These are phyloP conservation scores for Umbelopsis sp. DNA, from an alignment of 371 early-diverging fungal species.

Conservation along the genomic window DNA sequence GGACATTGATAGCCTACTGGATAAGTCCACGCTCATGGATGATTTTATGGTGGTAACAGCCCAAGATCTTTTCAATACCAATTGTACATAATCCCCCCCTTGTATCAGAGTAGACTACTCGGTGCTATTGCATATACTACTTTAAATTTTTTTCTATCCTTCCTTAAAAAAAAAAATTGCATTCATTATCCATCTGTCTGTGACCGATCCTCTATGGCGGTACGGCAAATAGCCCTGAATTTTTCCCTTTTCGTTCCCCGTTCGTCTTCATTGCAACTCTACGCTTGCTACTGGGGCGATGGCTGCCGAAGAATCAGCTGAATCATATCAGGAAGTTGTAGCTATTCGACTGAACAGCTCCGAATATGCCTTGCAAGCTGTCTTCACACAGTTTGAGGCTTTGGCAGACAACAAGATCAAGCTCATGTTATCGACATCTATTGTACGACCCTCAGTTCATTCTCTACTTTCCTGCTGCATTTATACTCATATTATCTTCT, in stretches of 20 bases:
- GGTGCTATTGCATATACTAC: too few relatives aligned
- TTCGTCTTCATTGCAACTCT: not conserved
- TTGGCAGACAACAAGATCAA: constrained; percentile 49
- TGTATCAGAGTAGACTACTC: too few relatives aligned
- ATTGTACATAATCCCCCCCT: constrained; percentile 4
- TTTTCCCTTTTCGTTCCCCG: constrained; percentile 6
- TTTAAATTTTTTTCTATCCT: too few relatives aligned
- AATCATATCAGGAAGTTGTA: constrained; percentile 3
- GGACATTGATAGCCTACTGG: constrained; percentile 2
- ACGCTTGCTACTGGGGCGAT: constrained; percentile 13
- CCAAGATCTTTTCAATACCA: not conserved
- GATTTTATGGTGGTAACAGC: not conserved
- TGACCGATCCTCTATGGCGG: too few relatives aligned
- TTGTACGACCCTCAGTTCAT: constrained; percentile 31
- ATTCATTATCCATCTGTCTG: too few relatives aligned
- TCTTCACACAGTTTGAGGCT: constrained; percentile 49
- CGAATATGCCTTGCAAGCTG: constrained; percentile 51
- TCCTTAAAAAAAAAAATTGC: too few relatives aligned
- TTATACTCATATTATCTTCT: not conserved
- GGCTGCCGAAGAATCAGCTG: constrained; percentile 16
- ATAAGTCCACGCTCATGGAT: constrained; percentile 3
- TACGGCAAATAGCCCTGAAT: not conserved
- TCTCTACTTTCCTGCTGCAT: not conserved
- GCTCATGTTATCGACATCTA: constrained; percentile 40
- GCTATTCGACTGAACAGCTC: constrained; percentile 30